Evolutionary conservation across 352 stramenopile genomes (phyloP).

Genomic region (Phytophthora palmivora): DNA sequence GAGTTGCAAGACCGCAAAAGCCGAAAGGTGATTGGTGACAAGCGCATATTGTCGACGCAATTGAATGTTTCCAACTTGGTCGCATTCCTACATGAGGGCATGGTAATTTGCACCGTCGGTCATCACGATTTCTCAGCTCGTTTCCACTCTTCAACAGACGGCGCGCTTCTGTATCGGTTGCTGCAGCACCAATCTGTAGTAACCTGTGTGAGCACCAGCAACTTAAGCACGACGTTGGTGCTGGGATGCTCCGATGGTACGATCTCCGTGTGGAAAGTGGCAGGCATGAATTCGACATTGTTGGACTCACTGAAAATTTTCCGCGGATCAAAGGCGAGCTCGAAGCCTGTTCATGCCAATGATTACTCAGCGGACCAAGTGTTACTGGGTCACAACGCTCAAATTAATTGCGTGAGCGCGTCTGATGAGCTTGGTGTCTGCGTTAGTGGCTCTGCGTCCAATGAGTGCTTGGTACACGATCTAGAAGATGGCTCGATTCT

Average conservation of each 20-base stretch:
- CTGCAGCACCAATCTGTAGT: slow-evolving; percentile 79
- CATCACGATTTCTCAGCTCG: slow-evolving; percentile 82
- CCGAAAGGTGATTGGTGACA: slow-evolving; percentile 58
- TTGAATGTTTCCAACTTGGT: slow-evolving; percentile 34
- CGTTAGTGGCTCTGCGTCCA: slow-evolving; percentile 69
- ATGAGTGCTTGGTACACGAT: slow-evolving; percentile 74
- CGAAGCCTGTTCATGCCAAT: slow-evolving; percentile 73
- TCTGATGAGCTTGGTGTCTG: slow-evolving; percentile 81
- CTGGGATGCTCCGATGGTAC: slow-evolving; percentile 75
- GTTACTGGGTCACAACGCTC: slow-evolving; percentile 67
- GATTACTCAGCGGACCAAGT: slow-evolving; percentile 84
- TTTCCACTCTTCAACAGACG: slow-evolving; percentile 78
- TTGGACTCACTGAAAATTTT: slow-evolving; percentile 86
- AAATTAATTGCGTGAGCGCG: slow-evolving; percentile 68
- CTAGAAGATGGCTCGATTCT: slow-evolving; percentile 75
- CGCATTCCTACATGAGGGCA: slow-evolving; percentile 60
- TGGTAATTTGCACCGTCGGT: slow-evolving; percentile 69
- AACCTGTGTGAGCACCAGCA: slow-evolving; percentile 64
- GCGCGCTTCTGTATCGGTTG: slow-evolving; percentile 71
- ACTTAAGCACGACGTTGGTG: slow-evolving; percentile 51
- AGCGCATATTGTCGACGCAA: slow-evolving; percentile 44
- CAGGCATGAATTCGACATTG: slow-evolving; percentile 66
- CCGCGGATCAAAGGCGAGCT: slow-evolving; percentile 48
- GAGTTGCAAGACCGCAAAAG: slow-evolving; percentile 77
- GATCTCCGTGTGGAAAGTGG: slow-evolving; percentile 84